These are phyloP conservation scores for Acorus gramineus DNA, from an alignment of 106 monocot species.

Conservation along the genomic window DNA sequence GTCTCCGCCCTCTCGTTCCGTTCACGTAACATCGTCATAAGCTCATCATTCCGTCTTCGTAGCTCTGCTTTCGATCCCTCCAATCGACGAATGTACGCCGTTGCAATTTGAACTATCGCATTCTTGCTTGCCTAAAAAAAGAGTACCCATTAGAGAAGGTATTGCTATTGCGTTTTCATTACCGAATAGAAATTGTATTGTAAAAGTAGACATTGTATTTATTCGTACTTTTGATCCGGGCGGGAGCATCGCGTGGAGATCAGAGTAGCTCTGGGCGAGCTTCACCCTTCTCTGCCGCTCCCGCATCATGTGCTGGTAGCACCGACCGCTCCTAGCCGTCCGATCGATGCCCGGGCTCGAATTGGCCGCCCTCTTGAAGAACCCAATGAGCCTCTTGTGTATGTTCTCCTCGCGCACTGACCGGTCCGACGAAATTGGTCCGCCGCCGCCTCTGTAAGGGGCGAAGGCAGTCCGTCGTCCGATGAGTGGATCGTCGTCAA, in stretches of 20 bases:
- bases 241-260: constrained; percentile 43
- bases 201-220: background rate
- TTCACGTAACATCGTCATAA: constrained; percentile 7
- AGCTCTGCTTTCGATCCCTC: constrained; percentile 33
- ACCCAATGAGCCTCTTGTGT: constrained; percentile 10
- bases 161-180: background rate
- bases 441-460: too few relatives aligned
- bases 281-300: constrained; percentile 78
- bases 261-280: constrained; percentile 79
- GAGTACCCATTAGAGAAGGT: background rate
- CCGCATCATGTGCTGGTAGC: constrained; percentile 86
- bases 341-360: background rate
- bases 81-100: constrained; percentile 33
- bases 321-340: constrained; percentile 20
- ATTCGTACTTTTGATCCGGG: constrained; percentile 46
- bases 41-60: constrained; percentile 28
- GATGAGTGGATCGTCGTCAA: too few relatives aligned
- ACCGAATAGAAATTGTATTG: background rate
- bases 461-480: too few relatives aligned
- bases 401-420: background rate
- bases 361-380: background rate
- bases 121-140: constrained; percentile 54
- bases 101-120: constrained; percentile 55
- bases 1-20: background rate
- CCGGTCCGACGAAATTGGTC: too few relatives aligned